Conservation (phyloP, 176 grass and related monocot species). For the Chrysopogon serrulatus region DNA sequence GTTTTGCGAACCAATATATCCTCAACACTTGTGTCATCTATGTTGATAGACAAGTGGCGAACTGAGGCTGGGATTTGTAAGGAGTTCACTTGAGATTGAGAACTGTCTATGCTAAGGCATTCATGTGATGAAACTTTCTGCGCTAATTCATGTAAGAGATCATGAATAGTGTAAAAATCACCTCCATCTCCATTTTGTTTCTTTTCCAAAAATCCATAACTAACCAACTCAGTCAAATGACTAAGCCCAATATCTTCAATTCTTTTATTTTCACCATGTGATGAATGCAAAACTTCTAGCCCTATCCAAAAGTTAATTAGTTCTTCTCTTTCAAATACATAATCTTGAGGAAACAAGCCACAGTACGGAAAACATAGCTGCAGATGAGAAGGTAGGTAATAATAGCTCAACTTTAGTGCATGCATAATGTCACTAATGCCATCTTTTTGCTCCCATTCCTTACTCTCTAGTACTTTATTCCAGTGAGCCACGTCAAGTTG, state of each 20-base stretch:
- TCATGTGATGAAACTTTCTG: background rate
- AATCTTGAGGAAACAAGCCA: constrained; percentile 21
- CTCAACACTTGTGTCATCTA: background rate
- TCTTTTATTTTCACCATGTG: background rate
- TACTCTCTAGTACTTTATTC: background rate
- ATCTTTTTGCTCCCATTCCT: background rate
- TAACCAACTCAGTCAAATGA: background rate
- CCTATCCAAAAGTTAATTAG: constrained; percentile 22
- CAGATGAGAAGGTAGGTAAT: constrained; percentile 3
- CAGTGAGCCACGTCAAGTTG: background rate
- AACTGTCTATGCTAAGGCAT: background rate
- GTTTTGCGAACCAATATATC: background rate
- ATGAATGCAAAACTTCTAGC: background rate
- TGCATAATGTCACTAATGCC: background rate
- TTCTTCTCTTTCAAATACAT: background rate
- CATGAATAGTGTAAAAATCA: background rate
- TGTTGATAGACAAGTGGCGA: constrained; percentile 22
- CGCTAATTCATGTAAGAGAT: constrained; percentile 2
- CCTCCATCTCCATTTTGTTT: accelerated
- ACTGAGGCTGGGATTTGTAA: background rate
- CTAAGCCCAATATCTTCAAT: background rate
- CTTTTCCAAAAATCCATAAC: background rate
- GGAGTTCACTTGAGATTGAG: background rate
- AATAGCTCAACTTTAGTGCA: constrained; percentile 25
- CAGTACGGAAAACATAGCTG: constrained; percentile 12